Conservation (phyloP, 495 filamentous ascomycete genomes). For the Lophiostoma macrostomum region DNA sequence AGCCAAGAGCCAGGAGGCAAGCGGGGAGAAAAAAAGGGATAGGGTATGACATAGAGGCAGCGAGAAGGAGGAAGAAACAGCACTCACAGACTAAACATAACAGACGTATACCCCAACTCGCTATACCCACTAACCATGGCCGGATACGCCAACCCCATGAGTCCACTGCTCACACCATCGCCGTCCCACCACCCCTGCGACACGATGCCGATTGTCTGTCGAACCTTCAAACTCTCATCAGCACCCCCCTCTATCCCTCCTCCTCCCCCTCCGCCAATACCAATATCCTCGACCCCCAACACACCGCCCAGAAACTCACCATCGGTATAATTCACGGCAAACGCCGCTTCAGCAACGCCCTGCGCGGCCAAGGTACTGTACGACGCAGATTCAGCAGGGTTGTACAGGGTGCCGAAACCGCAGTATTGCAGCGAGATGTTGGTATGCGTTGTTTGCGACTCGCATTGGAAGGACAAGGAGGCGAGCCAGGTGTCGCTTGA, state of each 20-base stretch:
- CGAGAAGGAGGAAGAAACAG: not conserved
- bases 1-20: too few relatives aligned
- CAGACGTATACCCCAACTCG: slow-evolving; percentile 28
- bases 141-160: slow-evolving; percentile 63
- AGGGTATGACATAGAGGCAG: too few relatives aligned
- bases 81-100: slow-evolving; percentile 11
- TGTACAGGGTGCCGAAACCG: slow-evolving; percentile 50
- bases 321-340: slow-evolving; percentile 59
- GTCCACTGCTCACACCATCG: slow-evolving; percentile 50
- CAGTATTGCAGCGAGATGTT: too few relatives aligned
- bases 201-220: slow-evolving; percentile 55
- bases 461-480: too few relatives aligned
- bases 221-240: slow-evolving; percentile 12
- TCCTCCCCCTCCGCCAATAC: slow-evolving; percentile 48
- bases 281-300: slow-evolving; percentile 57
- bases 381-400: slow-evolving; percentile 30
- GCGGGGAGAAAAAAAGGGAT: too few relatives aligned
- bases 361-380: slow-evolving; percentile 45
- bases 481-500: too few relatives aligned
- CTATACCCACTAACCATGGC: slow-evolving; percentile 48
- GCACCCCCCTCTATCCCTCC: not conserved
- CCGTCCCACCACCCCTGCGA: slow-evolving; percentile 49
- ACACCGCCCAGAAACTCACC: slow-evolving; percentile 55
- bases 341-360: too few relatives aligned
- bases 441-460: too few relatives aligned